Evolutionary conservation across 2,329 filamentous ascomycete genomes (phyloP).

Genomic region (Scleromitrula shiraiana): DNA sequence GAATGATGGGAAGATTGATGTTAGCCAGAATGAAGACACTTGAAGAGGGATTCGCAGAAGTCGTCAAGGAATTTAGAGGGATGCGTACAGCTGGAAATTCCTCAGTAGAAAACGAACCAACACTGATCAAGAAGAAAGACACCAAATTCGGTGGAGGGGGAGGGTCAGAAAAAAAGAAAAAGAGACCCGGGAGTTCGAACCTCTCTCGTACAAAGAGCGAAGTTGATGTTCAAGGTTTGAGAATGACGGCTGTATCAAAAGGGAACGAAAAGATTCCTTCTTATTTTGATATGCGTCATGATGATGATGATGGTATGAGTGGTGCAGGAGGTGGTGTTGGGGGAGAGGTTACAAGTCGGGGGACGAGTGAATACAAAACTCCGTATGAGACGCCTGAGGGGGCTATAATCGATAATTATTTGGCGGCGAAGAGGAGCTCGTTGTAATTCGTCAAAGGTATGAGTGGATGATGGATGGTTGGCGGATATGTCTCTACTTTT

Average conservation of each 20-base stretch:
- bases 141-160: neutral
- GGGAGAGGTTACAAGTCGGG: neutral
- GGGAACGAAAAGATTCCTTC: neutral
- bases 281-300: neutral
- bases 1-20: slow-evolving; percentile 72
- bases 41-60: slow-evolving; percentile 82
- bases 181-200: slow-evolving; percentile 2
- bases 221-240: slow-evolving; percentile 9
- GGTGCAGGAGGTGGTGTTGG: neutral
- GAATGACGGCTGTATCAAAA: neutral
- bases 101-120: slow-evolving; percentile 17
- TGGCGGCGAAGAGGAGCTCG: slow-evolving; percentile 3
- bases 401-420: neutral
- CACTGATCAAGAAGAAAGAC: slow-evolving; percentile 13
- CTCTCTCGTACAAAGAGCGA: slow-evolving; percentile 15
- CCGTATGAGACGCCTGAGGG: neutral
- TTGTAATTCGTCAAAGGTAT: neutral
- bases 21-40: slow-evolving; percentile 87
- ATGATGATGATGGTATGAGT: neutral
- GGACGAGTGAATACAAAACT: slow-evolving; percentile 2
- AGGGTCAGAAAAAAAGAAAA: slow-evolving; percentile 11
- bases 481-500: too few relatives aligned
- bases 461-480: neutral
- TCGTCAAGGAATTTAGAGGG: slow-evolving; percentile 62
- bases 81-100: slow-evolving; percentile 26